Conservation (phyloP, 2,329 filamentous ascomycete genomes). For the Fusarium sp. region DNA sequence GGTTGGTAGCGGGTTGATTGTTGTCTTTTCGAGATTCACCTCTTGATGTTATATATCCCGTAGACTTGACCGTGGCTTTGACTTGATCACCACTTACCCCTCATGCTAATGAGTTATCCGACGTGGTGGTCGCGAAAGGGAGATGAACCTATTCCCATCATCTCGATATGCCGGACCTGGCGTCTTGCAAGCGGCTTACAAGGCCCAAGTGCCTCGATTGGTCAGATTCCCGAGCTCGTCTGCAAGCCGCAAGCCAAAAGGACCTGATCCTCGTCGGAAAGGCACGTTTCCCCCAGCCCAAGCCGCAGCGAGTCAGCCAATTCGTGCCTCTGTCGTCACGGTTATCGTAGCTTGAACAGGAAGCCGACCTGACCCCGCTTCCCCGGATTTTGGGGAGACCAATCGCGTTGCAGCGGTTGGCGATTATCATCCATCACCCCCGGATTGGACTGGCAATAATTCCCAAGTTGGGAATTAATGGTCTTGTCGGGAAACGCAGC, state of each 20-base stretch:
- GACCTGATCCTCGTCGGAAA: background rate
- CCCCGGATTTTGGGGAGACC: conserved; percentile 6
- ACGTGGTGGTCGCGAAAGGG: background rate
- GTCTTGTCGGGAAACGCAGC: background rate
- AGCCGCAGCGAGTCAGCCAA: background rate
- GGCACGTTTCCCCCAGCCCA: background rate
- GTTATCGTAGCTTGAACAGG: conserved; percentile 10
- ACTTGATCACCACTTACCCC: background rate
- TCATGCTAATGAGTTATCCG: background rate
- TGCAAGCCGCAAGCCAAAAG: background rate
- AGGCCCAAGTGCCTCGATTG: background rate
- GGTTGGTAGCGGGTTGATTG: background rate
- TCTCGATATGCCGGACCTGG: background rate
- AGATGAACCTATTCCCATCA: background rate
- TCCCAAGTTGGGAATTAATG: background rate
- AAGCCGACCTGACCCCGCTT: background rate
- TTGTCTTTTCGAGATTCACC: background rate
- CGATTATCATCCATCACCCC: background rate
- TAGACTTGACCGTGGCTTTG: background rate
- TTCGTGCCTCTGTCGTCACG: background rate
- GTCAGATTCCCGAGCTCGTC: conserved; percentile 5
- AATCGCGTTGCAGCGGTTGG: background rate
- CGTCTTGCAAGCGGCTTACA: background rate
- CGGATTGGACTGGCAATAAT: conserved; percentile 5
- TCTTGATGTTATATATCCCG: conserved; percentile 1